Base-by-base conservation (phyloP, 2,329 filamentous ascomycete species). In the Sodiomyces alkalinus region DNA sequence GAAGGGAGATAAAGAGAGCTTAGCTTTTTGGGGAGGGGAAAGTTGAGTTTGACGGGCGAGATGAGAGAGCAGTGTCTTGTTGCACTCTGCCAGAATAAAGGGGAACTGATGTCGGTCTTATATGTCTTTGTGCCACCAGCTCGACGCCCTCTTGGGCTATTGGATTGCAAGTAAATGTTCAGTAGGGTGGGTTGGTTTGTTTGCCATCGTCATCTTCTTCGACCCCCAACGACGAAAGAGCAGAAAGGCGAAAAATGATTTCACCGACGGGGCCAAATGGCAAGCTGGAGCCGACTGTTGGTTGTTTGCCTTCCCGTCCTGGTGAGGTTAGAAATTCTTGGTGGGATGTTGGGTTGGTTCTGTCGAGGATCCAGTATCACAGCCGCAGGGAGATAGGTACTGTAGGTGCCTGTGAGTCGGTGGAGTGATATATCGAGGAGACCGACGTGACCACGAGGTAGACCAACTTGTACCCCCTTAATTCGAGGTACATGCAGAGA, bases 221-320 rank as follows among this genome's bases (percentile, higher is more conserved):
- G n/a, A 26, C 13, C 15, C 23, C 29, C 36, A 34, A 30, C 32
- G 27, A 32, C 26, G 22, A 24, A 26, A 36, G 28, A 19, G 23
- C 13, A 27, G 9, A 29, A 32, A 30, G 32, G 23, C 21, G 25
- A 29, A 23, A n/a, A 31, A 22, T 22, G 33, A 36, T 33, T 31
- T 34, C 36, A 34, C 36, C 34, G 36, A 26, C 28, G 34, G 35
- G 33, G 29, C 19, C 36, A 32, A 36, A 36, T 34, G 27, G 26
- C 19, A 32, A 28, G 30, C 29, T 32, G 31, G 30, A 31, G 27
- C 21, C 18, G 18, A 19, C 32, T 29, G 36, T 38, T 38, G 35
- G 33, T 34, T 32, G 36, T 32, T 36, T 36, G 36, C 36, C 29
- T 31, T 30, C 27, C 27, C 25, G 32, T 24, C 31, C 21, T 29